Evolutionary conservation across 768 basidiomycete genomes (phyloP), one percentile per base, ranked within the genome.

Genomic region (Asterophora parasitica): DNA sequence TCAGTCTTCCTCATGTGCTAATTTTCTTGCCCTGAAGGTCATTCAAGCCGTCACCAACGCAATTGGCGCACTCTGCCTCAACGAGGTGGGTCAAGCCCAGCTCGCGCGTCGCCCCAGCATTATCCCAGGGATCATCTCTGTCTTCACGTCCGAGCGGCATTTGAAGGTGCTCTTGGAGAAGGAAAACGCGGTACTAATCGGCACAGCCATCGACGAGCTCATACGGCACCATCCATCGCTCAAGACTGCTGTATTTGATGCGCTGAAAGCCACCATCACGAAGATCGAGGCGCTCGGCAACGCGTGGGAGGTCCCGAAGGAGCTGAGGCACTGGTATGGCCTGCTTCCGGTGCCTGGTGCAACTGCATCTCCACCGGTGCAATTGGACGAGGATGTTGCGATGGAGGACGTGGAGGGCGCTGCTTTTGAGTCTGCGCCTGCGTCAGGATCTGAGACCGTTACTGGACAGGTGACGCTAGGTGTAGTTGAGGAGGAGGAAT

Each of bases 31-130:
- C 23, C 11, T 12, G 6, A 48, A 95, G 90, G 87, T 96, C 33
- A 82, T 97, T 33, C 85, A 90, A 75, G 83, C 93, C 2, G 84
- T 98, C 49, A 90, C 93, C 0, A 94, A 95, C 57, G 96, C 94
- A 13, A 82, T 99, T 44, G 95, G 96, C 28, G 96, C 96, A 0
- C 73, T 99, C 26, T 99, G 96, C 61, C 77, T 99, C 39, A 99
- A 99, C 58, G 85, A 91, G 56, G 73, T 77, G 8, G 96, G 96
- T 3, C 85, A 93, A 60, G 79, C 87, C 19, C 85, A 90, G 57
- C 79, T 97, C 28, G 67, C 79, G 8, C 76, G 78, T 7, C 83
- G 88, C 20, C 88, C 89, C 3, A 80, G 78, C 51, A 82, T 97
- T 58, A 89, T 98, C 55, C 85, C 85, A 2, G 78, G 82, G 35